Evolutionary conservation across 2,329 filamentous ascomycete species (phyloP).

Genomic region (Didymellaceae sp.): DNA sequence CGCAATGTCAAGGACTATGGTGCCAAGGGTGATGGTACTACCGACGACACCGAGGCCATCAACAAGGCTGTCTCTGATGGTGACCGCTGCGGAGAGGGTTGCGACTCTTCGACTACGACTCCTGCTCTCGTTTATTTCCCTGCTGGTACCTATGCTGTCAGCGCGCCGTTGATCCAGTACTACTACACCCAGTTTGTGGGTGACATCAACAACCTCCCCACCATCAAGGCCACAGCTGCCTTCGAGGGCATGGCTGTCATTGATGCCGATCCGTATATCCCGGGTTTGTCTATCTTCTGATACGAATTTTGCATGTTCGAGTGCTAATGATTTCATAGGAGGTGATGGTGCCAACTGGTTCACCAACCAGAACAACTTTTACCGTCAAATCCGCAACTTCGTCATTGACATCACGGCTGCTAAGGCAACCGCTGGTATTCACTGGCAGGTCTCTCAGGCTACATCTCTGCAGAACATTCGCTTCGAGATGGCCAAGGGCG

Average conservation of each 20-base stretch:
- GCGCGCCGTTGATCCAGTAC: slow-evolving; percentile 77
- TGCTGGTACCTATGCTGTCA: slow-evolving; percentile 82
- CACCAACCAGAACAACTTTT: slow-evolving; percentile 64
- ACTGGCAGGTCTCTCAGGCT: slow-evolving; percentile 73
- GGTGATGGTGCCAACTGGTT: slow-evolving; percentile 62
- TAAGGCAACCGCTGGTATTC: slow-evolving; percentile 59
- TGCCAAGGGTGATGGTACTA: slow-evolving; percentile 64
- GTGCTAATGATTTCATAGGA: too few species aligned
- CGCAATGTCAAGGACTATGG: slow-evolving; percentile 57
- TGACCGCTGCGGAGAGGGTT: slow-evolving; percentile 77
- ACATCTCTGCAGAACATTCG: slow-evolving; percentile 68
- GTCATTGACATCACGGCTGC: slow-evolving; percentile 56
- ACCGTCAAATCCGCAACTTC: slow-evolving; percentile 62
- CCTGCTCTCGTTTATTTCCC: slow-evolving; percentile 94
- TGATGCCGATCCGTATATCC: slow-evolving; percentile 83
- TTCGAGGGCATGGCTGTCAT: slow-evolving; percentile 90
- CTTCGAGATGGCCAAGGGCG: slow-evolving; percentile 61
- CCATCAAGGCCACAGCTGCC: slow-evolving; percentile 66
- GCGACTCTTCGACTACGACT: slow-evolving; percentile 81
- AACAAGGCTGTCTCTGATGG: slow-evolving; percentile 82
- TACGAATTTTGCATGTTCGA: too few species aligned
- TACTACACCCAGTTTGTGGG: slow-evolving; percentile 96
- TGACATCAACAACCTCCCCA: slow-evolving; percentile 74
- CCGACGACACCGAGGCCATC: slow-evolving; percentile 89
- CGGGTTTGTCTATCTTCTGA: too few species aligned